These are phyloP conservation scores for Penicillium sp. DNA, from an alignment of 2,329 filamentous ascomycete species.

Conservation along the genomic window DNA sequence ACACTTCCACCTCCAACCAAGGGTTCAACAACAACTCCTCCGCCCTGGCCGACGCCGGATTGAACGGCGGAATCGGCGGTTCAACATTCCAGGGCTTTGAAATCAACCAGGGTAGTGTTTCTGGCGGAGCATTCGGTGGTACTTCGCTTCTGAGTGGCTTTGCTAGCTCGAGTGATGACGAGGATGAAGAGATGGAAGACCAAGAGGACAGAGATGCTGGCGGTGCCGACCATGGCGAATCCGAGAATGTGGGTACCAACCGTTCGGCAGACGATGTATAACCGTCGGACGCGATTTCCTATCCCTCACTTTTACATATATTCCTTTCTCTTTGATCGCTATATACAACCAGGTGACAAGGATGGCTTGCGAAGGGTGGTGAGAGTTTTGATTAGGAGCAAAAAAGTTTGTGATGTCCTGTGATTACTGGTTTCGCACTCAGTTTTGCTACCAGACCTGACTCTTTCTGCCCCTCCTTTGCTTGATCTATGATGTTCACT, in stretches of 20 bases:
- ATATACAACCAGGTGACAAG: neutral
- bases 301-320: slow-evolving; percentile 25
- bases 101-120: slow-evolving; percentile 68
- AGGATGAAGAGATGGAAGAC: slow-evolving; percentile 87
- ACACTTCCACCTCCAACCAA: slow-evolving; percentile 63
- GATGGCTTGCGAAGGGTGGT: neutral
- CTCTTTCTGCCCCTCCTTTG: neutral
- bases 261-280: slow-evolving; percentile 64
- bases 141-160: slow-evolving; percentile 82
- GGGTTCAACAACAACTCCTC: slow-evolving; percentile 62
- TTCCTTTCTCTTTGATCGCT: slow-evolving; percentile 4
- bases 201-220: slow-evolving; percentile 59
- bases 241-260: slow-evolving; percentile 71
- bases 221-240: slow-evolving; percentile 55
- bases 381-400: slow-evolving; percentile 1
- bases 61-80: slow-evolving; percentile 68
- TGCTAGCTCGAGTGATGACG: slow-evolving; percentile 92
- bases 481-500: neutral
- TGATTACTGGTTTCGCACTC: slow-evolving; percentile 1
- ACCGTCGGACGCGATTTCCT: slow-evolving; percentile 19
- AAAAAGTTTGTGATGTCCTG: slow-evolving; percentile 1
- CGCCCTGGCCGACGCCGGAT: slow-evolving; percentile 78
- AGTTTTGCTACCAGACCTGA: neutral
- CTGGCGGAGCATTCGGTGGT: slow-evolving; percentile 71
- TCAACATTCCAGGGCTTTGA: slow-evolving; percentile 67